Base-by-base conservation (phyloP, 768 basidiomycete genomes). In the Saitozyma sp. region DNA sequence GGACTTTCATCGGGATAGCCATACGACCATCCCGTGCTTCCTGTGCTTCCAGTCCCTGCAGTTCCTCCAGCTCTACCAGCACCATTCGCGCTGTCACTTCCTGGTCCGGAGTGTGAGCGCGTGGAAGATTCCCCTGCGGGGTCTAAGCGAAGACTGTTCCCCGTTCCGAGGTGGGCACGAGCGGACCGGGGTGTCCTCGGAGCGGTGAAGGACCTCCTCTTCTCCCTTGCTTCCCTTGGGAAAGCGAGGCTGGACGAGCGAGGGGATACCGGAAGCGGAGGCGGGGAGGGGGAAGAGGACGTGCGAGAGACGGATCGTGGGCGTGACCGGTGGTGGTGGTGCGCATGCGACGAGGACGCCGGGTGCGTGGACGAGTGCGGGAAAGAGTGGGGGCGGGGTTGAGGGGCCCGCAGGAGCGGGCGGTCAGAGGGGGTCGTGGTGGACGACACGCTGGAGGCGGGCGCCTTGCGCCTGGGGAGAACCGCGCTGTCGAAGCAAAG, bases 211-310 rank as follows among this genome's bases (percentile, higher is more conserved):
- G 50, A 53, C 42, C 64, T 9, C 43, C 67, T 17, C 52, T 66
- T 67, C 51, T 71, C 69, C 48, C 58, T 56, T 29, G 29, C 29
- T 29, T 29, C 29, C 29, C 29, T 29, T 29, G 29, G 29, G 29
- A 3, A 54, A 17, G 9, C n/a, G 58, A 37, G 50, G 41, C 42
- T 60, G 37, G 43, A 48, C 46, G 13, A 54, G 17, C 42, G 43
- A 39, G 38, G 29, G 17, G 37, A 49, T 14, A 42, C 17, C 50
- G 37, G 29, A 29, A 29, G 29, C 5, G 72, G 73, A 39, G 73
- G 68, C 29, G 75, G 75, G 20, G 75, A 76, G 8, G 75, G 75
- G 7, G 75, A 76, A 1, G 75, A 73, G n/a, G 75, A 72, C 8
- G 70, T 68, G 20, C 68, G 64, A 0, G 75, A 73, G 16, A 59